Percentiles rank a stretch among this genome's conserved stretches.
Evolutionary conservation across 768 basidiomycete species (phyloP).

Genomic region (Lactarius evosmus): DNA sequence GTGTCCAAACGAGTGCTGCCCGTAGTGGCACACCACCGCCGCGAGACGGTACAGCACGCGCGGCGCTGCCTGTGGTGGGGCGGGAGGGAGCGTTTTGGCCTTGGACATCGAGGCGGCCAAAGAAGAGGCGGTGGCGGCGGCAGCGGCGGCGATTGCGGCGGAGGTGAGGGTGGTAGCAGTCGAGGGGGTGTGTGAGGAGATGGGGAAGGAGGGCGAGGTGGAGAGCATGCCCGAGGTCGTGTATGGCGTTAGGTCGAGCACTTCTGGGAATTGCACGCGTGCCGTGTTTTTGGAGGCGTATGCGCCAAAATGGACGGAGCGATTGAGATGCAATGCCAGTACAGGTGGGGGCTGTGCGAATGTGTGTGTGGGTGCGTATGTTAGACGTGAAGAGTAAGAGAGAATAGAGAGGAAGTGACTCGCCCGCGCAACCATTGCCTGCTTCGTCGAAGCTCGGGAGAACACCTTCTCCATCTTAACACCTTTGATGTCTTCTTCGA

Average conservation of each 20-base stretch:
- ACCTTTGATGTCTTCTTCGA: conserved; percentile 82
- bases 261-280: conserved; percentile 76
- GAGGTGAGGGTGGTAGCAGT: conserved; percentile 42
- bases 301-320: conserved; percentile 79
- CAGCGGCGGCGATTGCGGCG: conserved; percentile 54
- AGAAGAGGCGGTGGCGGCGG: too few relatives aligned
- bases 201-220: conserved; percentile 62
- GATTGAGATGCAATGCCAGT: conserved; percentile 86
- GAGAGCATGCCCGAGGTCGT: conserved; percentile 79
- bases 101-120: conserved; percentile 1
- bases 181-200: conserved; percentile 57
- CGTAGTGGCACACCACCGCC: conserved; percentile 90
- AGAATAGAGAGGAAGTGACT: conserved; percentile 33
- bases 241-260: conserved; percentile 86
- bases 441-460: conserved; percentile 76
- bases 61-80: conserved; percentile 30
- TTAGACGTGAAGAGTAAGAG: conserved; percentile 3
- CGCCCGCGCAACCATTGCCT: conserved; percentile 89
- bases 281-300: conserved; percentile 82
- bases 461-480: conserved; percentile 75
- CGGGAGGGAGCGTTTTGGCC: neutral
- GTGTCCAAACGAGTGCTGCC: conserved; percentile 90
- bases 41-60: conserved; percentile 81
- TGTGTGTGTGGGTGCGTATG: too few relatives aligned
- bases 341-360: conserved; percentile 78